A percentile compares a stretch with the other conserved stretches of the same genome.
Conservation (phyloP, 1,284 basidiomycete species). For the Leccinum glutinopallens region DNA sequence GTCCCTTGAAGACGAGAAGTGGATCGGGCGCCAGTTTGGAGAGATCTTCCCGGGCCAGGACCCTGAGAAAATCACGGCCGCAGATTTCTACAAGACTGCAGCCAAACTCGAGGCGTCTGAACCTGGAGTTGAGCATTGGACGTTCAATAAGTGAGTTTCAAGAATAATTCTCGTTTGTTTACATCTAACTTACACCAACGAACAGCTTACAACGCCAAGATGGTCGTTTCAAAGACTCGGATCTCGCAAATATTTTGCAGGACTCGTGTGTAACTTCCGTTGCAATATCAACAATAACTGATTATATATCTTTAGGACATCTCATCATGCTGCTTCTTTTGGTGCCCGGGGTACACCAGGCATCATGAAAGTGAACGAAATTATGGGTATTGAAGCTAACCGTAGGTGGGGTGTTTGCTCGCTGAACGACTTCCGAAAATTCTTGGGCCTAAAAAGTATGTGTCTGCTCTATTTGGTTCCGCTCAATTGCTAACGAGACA, state of each 20-base stretch:
- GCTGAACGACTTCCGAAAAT: slow-evolving; percentile 85
- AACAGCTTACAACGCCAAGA: slow-evolving; percentile 62
- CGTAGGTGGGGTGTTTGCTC: slow-evolving; percentile 83
- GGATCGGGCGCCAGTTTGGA: slow-evolving; percentile 54
- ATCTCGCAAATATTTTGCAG: slow-evolving; percentile 70
- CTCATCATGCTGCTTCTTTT: slow-evolving; percentile 76
- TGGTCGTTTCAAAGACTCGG: slow-evolving; percentile 66
- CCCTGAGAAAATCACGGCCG: slow-evolving; percentile 52
- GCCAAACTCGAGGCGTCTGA: slow-evolving; percentile 42
- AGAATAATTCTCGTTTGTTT: background rate
- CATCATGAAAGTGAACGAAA: slow-evolving; percentile 75
- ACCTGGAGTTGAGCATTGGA: slow-evolving; percentile 64
- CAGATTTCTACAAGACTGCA: slow-evolving; percentile 61
- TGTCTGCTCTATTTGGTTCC: background rate
- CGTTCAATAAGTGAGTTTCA: slow-evolving; percentile 56
- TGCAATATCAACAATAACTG: background rate
- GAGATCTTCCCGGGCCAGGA: slow-evolving; percentile 57
- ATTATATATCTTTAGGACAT: slow-evolving; percentile 50
- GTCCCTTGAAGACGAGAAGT: slow-evolving; percentile 67
- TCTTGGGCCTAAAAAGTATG: slow-evolving; percentile 73
- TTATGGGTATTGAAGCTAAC: slow-evolving; percentile 81
- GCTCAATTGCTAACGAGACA: background rate
- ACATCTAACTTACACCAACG: slow-evolving; percentile 9
- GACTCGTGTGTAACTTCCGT: slow-evolving; percentile 52
- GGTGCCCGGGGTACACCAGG: slow-evolving; percentile 76